Conservation (phyloP, 2,329 filamentous ascomycete genomes). For the Venturia carpophila region DNA sequence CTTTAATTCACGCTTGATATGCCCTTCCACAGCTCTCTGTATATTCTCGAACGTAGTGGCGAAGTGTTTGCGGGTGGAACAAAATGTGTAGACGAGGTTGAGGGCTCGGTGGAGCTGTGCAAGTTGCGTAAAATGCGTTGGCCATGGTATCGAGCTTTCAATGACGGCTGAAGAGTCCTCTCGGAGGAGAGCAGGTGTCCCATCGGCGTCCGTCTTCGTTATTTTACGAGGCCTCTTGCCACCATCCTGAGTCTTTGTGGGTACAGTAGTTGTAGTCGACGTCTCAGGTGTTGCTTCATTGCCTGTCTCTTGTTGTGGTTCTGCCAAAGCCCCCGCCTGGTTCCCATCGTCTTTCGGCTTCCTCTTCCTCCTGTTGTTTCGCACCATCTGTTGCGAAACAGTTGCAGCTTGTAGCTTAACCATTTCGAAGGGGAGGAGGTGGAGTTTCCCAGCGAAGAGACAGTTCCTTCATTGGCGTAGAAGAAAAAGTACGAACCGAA, state of each 20-base stretch:
- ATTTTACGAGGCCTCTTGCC: conserved; percentile 44
- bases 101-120: conserved; percentile 73
- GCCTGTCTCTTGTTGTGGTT: conserved; percentile 20
- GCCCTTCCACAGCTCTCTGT: conserved; percentile 72
- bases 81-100: conserved; percentile 92
- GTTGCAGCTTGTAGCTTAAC: conserved; percentile 35
- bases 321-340: conserved; percentile 16
- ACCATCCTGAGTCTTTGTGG: conserved; percentile 51
- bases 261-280: conserved; percentile 27
- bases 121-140: conserved; percentile 62
- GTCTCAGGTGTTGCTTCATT: background rate
- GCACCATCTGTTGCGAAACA: conserved; percentile 37
- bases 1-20: conserved; percentile 62
- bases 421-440: background rate
- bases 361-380: conserved; percentile 38
- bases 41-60: conserved; percentile 89
- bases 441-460: background rate
- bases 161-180: conserved; percentile 40
- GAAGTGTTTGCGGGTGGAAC: conserved; percentile 83
- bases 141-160: conserved; percentile 58
- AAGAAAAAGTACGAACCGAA: background rate
- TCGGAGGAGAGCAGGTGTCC: conserved; percentile 34
- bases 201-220: conserved; percentile 31
- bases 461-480: background rate
- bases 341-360: conserved; percentile 23